Percentiles rank a stretch among this genome's conserved stretches.
Evolutionary conservation across 164 flowering plant species (phyloP).

Genomic region (Akebia trifoliata): DNA sequence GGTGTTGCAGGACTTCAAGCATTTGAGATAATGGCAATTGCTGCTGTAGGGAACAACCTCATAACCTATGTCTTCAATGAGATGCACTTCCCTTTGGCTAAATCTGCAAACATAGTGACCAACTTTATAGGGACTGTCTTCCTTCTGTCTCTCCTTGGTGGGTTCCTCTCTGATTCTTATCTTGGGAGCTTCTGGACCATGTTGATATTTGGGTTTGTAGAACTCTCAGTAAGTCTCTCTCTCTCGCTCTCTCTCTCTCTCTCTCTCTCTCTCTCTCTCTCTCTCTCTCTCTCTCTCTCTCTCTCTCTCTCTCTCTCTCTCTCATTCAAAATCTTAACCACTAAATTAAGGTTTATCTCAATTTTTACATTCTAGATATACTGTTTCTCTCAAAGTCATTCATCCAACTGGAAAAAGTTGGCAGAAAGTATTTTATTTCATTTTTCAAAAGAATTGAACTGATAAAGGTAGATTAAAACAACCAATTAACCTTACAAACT

Average conservation of each 20-base stretch:
- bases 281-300: neutral
- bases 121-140: conserved; percentile 91
- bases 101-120: conserved; percentile 84
- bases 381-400: no score
- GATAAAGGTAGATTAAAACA: no score
- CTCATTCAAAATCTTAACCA: neutral
- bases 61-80: conserved; percentile 81
- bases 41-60: conserved; percentile 92
- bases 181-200: conserved; percentile 94
- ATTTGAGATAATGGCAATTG: conserved; percentile 91
- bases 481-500: no score
- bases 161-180: conserved; percentile 85
- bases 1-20: conserved; percentile 58
- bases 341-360: no score
- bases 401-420: no score
- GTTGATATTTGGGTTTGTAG: conserved; percentile 85
- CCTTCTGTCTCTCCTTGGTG: conserved; percentile 79
- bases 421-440: no score
- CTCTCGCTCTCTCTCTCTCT: conserved; percentile 1
- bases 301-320: neutral
- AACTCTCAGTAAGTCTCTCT: conserved; percentile 62
- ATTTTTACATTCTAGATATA: no score
- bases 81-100: conserved; percentile 80
- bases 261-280: conserved; percentile 6
- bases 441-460: no score